These are phyloP conservation scores for Cucurbita maxima DNA, from an alignment of 306 rosid species.

Conservation along the genomic window DNA sequence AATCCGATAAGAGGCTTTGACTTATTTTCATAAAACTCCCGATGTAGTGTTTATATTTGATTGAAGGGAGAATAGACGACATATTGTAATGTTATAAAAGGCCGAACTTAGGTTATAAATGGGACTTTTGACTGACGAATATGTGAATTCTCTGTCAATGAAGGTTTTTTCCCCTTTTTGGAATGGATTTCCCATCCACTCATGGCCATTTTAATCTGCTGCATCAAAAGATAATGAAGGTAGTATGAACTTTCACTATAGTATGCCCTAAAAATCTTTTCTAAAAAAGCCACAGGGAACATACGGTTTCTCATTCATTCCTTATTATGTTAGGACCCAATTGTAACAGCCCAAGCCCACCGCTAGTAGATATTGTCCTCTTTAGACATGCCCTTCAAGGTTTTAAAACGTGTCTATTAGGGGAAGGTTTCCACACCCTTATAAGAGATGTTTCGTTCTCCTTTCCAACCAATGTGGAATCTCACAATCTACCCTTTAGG, in stretches of 20 bases:
- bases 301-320: neutral
- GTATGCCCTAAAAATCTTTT: neutral
- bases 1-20: no score
- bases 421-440: no score
- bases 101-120: neutral
- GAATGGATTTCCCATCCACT: neutral
- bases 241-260: neutral
- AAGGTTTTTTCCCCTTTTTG: neutral
- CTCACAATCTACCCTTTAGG: no score
- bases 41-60: no score
- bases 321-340: neutral
- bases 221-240: neutral
- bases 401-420: no score
- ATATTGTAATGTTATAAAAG: neutral
- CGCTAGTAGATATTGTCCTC: no score
- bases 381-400: no score
- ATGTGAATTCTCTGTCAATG: neutral
- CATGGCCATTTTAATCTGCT: neutral
- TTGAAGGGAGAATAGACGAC: no score
- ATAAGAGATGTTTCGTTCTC: no score
- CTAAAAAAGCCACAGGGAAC: neutral
- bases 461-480: no score
- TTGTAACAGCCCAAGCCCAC: no score
- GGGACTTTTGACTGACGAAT: neutral
- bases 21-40: no score